A percentile compares a stretch with the other conserved stretches of the same genome.
Conservation (phyloP, 2,329 filamentous ascomycete species). For the Paraphoma chrysanthemicola region DNA sequence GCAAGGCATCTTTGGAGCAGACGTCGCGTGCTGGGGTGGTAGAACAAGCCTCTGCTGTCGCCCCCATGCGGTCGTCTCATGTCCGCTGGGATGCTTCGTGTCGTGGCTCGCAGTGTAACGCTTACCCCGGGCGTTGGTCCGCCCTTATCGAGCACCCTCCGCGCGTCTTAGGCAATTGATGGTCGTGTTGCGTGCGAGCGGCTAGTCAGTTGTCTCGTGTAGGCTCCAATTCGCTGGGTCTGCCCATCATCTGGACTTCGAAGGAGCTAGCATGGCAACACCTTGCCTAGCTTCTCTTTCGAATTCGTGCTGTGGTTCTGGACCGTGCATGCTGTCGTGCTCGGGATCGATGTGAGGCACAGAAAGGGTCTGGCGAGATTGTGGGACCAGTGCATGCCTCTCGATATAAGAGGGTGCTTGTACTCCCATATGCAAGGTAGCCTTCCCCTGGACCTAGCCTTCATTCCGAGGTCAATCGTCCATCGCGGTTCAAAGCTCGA, state of each 20-base stretch:
- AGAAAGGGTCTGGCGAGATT: constrained; percentile 17
- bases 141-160: constrained; percentile 31
- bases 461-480: constrained; percentile 8
- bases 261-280: constrained; percentile 16
- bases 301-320: constrained; percentile 11
- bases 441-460: constrained; percentile 16
- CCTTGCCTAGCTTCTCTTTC: constrained; percentile 24
- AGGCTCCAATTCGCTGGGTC: constrained; percentile 19
- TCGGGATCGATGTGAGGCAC: constrained; percentile 10
- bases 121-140: constrained; percentile 16
- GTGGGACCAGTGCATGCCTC: constrained; percentile 15
- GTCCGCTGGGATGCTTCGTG: constrained; percentile 19
- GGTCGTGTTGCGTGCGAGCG: constrained; percentile 18
- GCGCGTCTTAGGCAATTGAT: constrained; percentile 23
- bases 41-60: constrained; percentile 6
- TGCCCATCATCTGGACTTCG: constrained; percentile 26
- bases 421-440: constrained; percentile 17
- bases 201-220: constrained; percentile 16
- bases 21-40: not conserved
- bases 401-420: constrained; percentile 34
- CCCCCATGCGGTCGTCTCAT: constrained; percentile 24
- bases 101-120: constrained; percentile 11
- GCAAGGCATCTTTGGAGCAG: too few species aligned
- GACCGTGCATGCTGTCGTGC: constrained; percentile 23
- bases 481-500: constrained; percentile 7